Base-by-base conservation (phyloP, 1,284 basidiomycete genomes). In the Mycosarcoma mackinlayi region DNA sequence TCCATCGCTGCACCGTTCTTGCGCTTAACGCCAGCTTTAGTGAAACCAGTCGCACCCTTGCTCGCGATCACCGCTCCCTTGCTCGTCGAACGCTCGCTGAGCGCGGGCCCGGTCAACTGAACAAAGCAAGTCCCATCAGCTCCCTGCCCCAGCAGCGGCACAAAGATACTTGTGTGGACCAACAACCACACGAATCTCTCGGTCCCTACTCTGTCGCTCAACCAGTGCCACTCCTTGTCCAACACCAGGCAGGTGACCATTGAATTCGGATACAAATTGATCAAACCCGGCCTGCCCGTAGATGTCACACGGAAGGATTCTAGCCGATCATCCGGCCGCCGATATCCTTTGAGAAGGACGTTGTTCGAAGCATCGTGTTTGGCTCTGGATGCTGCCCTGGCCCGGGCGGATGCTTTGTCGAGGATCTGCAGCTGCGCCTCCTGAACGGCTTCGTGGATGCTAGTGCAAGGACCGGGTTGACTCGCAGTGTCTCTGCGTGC, bases 121-220 rank as follows among this genome's bases (percentile, higher is more conserved):
- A 89, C 90, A 14, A 90, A 86, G 76, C 91, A 93, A n/a, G 87
- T 88, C 70, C 92, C 92, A 0, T 67, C 60, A 2, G 56, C 52
- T 0, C 46, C 69, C 2, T 49, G 9, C 8, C 21, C 19, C 10
- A 89, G 88, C 7, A 94, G 79, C 1, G 89, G 84, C 13, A 89
- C 78, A 77, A 93, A 94, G 23, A 93, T 75, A 14, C 87, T 89
- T 0, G 90, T 89, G 53, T 88, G 86, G 1, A 88, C 86, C 14
- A 94, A 86, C 7, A 94, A 85, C 79, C 92, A 89, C 14, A 89
- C 81, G 85, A 94, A 88, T 1, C 87, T 86, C 67, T 88, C 87
- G 25, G 87, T 86, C 0, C 92, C 92, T 10, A 91, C 86, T 62
- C 91, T 86, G 37, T 86, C 82, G 5, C 91, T 84, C 11, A 93